phyloP scores from a whole-genome alignment of 2,329 filamentous ascomycete genomes.

The Aspergillus alliaceus region DNA sequence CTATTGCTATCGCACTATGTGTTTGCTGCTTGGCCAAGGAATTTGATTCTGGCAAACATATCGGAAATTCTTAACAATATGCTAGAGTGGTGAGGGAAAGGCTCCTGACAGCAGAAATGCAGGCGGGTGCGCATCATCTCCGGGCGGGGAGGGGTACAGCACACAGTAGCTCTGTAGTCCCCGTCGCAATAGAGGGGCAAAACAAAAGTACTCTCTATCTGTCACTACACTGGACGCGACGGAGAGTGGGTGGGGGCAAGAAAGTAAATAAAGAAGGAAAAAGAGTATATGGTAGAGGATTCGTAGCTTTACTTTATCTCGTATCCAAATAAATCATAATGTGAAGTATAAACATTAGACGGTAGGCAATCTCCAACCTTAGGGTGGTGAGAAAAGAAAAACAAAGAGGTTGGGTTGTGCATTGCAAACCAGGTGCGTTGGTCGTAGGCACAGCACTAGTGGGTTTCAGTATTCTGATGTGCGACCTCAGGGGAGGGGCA shows the following conservation, averaged over 20 bases:
- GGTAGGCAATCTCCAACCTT: no score
- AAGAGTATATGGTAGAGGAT: no score
- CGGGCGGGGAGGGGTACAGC: not conserved
- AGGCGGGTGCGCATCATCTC: not conserved
- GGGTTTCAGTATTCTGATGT: conserved; percentile 2
- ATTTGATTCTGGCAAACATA: not conserved
- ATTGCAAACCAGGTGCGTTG: not conserved
- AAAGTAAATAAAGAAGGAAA: not conserved
- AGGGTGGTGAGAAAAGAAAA: no score
- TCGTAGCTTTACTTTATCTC: no score
- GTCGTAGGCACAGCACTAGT: conserved; percentile 2
- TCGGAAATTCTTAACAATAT: not conserved
- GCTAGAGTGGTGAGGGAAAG: not conserved
- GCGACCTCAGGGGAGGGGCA: not conserved
- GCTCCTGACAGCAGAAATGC: not conserved
- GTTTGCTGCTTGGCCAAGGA: not conserved
- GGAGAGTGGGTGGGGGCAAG: not conserved
- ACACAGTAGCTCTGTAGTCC: not conserved
- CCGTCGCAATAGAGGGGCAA: not conserved
- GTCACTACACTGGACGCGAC: not conserved
- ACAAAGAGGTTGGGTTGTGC: not conserved
- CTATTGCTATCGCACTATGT: not conserved
- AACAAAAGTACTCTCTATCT: not conserved
- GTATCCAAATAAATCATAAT: no score
- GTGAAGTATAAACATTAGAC: no score